Conservation (phyloP, 331 rosid genomes). For the Arachis monticola region DNA sequence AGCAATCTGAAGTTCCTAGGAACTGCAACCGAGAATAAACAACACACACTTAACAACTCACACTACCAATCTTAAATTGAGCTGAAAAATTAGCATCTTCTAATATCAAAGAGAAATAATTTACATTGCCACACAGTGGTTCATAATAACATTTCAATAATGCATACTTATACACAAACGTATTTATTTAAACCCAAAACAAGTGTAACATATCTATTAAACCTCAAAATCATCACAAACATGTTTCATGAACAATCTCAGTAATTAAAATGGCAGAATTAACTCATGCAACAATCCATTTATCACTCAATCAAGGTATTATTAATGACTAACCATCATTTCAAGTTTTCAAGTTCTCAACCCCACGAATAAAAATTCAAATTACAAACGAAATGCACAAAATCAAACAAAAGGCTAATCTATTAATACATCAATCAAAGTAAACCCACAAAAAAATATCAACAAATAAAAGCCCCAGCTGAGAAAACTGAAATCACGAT, state of each 20-base stretch:
- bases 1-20: conserved; percentile 95
- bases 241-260: background rate
- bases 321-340: background rate
- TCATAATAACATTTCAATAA: background rate
- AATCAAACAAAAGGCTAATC: background rate
- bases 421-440: background rate
- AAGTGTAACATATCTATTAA: background rate
- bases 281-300: background rate
- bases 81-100: background rate
- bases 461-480: background rate
- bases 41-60: conserved; percentile 22
- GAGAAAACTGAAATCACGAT: conserved; percentile 18
- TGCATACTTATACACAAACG: background rate
- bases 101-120: too few species aligned
- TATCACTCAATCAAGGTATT: background rate
- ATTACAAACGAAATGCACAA: background rate
- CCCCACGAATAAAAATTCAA: background rate
- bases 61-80: background rate
- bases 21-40: conserved; percentile 53
- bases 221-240: background rate
- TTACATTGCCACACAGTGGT: too few species aligned
- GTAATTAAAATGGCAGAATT: background rate
- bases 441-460: background rate
- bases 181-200: background rate
- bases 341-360: background rate